phyloP scores from a whole-genome alignment of 2,329 filamentous ascomycete species.

The Aspergillus unguis region DNA sequence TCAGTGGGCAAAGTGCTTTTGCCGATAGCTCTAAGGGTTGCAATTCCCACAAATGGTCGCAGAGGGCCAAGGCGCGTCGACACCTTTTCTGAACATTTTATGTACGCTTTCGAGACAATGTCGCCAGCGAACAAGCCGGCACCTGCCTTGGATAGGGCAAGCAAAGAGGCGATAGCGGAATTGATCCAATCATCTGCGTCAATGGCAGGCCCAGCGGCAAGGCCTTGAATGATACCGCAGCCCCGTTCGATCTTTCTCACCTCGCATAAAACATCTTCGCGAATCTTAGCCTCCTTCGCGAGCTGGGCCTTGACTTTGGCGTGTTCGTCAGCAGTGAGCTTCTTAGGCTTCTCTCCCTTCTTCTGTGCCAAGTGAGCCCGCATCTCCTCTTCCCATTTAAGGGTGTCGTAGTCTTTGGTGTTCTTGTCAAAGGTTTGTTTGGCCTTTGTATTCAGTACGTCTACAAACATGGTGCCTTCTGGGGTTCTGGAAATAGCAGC shows the following conservation, averaged over 20 bases:
- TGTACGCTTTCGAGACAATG: conserved; percentile 70
- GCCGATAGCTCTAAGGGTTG: conserved; percentile 75
- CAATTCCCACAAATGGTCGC: conserved; percentile 80
- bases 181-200: conserved; percentile 88
- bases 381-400: conserved; percentile 96
- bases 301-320: conserved; percentile 88
- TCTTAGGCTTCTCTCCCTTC: conserved; percentile 79
- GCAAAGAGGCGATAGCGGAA: conserved; percentile 68
- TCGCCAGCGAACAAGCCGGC: conserved; percentile 79
- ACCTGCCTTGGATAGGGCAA: conserved; percentile 69
- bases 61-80: conserved; percentile 71
- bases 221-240: conserved; percentile 76
- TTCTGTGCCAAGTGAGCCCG: conserved; percentile 84
- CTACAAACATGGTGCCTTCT: conserved; percentile 82
- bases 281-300: conserved; percentile 77
- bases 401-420: conserved; percentile 87
- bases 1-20: conserved; percentile 69
- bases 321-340: conserved; percentile 83
- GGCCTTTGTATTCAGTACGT: conserved; percentile 82
- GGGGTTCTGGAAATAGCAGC: conserved; percentile 90
- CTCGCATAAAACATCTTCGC: conserved; percentile 65
- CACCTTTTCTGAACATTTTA: conserved; percentile 73
- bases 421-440: conserved; percentile 77
- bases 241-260: conserved; percentile 74
- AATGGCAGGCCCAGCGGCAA: conserved; percentile 83